A percentile compares a stretch with the other conserved stretches of the same genome.
Evolutionary conservation across 108 stramenopile species (phyloP).

Genomic region (Epipyxis sp.): DNA sequence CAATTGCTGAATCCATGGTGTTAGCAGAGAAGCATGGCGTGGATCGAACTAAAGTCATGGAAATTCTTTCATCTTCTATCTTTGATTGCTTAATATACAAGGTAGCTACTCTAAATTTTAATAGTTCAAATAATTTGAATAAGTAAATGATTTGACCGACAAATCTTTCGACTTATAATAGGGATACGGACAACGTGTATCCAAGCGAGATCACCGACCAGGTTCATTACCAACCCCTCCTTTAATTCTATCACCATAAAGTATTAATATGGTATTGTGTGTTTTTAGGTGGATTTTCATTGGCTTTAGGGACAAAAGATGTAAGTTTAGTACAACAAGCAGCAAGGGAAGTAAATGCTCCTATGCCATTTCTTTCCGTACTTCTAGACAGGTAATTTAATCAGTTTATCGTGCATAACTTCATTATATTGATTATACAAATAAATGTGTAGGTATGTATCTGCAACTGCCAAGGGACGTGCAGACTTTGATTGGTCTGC

Average conservation of each 20-base stretch:
- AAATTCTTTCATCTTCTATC: conserved; percentile 38
- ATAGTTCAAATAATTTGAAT: background rate
- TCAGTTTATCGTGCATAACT: no score
- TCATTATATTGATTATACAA: no score
- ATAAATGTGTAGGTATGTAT: no score
- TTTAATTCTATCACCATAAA: no score
- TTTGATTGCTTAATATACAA: conserved; percentile 56
- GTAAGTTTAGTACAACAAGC: conserved; percentile 35
- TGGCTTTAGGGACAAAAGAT: conserved; percentile 46
- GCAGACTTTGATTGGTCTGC: conserved; percentile 47
- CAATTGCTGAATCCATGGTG: conserved; percentile 38
- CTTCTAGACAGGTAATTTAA: no score
- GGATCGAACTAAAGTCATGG: conserved; percentile 38
- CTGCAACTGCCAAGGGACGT: conserved; percentile 27
- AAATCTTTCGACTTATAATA: no score
- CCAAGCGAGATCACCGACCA: conserved; percentile 42
- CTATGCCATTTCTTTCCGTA: conserved; percentile 46
- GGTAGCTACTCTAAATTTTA: no score
- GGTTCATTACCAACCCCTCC: no score
- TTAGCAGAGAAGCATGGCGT: conserved; percentile 46
- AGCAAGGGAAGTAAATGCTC: background rate
- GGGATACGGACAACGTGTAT: conserved; percentile 50
- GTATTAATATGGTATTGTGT: no score
- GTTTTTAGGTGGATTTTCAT: conserved; percentile 45
- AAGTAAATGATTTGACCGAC: background rate